Base-by-base conservation (phyloP, 176 grass and related monocot genomes). In the Poa annua region DNA sequence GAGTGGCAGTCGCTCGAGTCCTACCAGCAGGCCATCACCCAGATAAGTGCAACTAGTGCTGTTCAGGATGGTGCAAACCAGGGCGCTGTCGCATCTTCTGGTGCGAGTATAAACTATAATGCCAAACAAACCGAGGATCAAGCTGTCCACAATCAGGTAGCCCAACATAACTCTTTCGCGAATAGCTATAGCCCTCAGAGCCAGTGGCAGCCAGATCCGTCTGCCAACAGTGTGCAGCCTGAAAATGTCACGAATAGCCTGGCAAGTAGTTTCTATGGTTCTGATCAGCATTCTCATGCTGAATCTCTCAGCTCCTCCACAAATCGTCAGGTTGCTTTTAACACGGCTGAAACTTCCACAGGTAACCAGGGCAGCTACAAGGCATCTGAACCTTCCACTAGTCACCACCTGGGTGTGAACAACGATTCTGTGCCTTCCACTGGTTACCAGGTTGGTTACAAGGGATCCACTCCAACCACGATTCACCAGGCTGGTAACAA, bases 1-100 rank as follows among this genome's bases (percentile, higher is more conserved):
- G 87, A 92, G 80, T 96, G 93, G 97, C 54, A 86, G 12, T 83
- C 83, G n/a, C 91, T 99, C 2, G 93, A 94, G 65, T 89, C 84
- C 4, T 99, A 99, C 74, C 92, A 89, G 73, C 80, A 74, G 48
- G 76, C 87, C 22, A n/a, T 35, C 15, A n/a, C 22, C 8, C 79
- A 85, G 73, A 19, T 56, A 25, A 53, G 20, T 62, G 71, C 82
- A 49, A 16, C 67, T 56, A 71, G 72, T 19, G 11, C 55, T 2
- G 64, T 62, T 90, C 89, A 92, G 87, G 65, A 78, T 77, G 82
- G 81, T 54, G 77, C 86, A 55, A 88, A 80, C 57, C 74, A 86
- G 50, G 85, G 68, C n/a, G 39, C 76, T 66, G 32, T 15, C 47
- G 66, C 65, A 1, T 13, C 47, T 38, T 83, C 79, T 53, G 59